These are phyloP conservation scores for Globisporangium nagaii DNA, from an alignment of 352 stramenopile species.

Conservation along the genomic window DNA sequence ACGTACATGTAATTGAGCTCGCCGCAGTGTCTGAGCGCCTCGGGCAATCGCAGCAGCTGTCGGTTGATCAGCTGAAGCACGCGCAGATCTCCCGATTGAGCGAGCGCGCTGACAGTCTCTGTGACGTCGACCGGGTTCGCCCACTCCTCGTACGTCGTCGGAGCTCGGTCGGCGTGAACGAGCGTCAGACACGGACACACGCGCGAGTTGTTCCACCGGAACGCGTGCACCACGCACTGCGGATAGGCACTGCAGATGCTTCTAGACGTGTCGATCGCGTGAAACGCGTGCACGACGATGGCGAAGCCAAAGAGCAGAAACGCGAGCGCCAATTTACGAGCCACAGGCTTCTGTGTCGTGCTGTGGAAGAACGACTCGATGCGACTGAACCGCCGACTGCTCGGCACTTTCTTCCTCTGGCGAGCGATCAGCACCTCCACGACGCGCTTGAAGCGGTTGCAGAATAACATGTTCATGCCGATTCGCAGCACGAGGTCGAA, in stretches of 20 bases:
- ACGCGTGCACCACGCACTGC: constrained; percentile 24
- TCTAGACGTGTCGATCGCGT: constrained; percentile 10
- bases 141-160: constrained; percentile 32
- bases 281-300: constrained; percentile 3
- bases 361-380: background rate
- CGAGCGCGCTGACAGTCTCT: constrained; percentile 14
- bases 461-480: constrained; percentile 30
- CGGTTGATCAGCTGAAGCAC: constrained; percentile 33
- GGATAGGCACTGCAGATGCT: constrained; percentile 9
- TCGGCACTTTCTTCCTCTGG: background rate
- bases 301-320: constrained; percentile 15
- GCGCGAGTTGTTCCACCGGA: constrained; percentile 6
- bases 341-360: constrained; percentile 1
- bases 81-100: constrained; percentile 18
- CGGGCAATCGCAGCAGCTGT: constrained; percentile 13
- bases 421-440: constrained; percentile 17
- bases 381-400: background rate
- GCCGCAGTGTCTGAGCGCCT: constrained; percentile 21
- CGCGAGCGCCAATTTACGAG: background rate
- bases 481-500: constrained; percentile 24
- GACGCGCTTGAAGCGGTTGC: constrained; percentile 33
- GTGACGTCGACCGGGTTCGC: constrained; percentile 21
- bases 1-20: constrained; percentile 35
- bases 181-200: constrained; percentile 30
- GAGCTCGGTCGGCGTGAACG: constrained; percentile 20